These are phyloP conservation scores for Euphorbia schlechtendalii DNA, from an alignment of 441 rosid genomes.

Conservation along the genomic window DNA sequence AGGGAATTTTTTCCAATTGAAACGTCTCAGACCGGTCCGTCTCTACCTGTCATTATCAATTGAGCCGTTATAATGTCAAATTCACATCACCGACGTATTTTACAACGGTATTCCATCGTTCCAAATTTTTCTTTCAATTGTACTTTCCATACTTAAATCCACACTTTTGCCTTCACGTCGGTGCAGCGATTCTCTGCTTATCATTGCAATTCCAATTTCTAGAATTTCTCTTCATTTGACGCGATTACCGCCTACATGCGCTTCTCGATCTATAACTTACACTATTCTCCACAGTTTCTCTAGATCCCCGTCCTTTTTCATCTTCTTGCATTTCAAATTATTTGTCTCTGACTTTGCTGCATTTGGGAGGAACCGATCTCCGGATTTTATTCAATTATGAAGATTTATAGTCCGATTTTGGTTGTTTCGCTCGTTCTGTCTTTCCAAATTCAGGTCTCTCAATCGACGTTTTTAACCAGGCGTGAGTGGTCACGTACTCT, in stretches of 20 bases:
- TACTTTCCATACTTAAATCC: too few species aligned
- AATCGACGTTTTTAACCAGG: slow-evolving; percentile 57
- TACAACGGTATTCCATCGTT: too few species aligned
- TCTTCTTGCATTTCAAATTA: slow-evolving; percentile 6
- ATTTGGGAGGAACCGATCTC: slow-evolving; percentile 22
- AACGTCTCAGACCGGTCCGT: too few species aligned
- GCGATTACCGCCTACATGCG: slow-evolving; percentile 22
- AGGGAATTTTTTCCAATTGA: too few species aligned
- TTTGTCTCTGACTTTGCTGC: slow-evolving; percentile 15
- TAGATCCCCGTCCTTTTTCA: slow-evolving; percentile 35
- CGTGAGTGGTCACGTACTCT: slow-evolving; percentile 48
- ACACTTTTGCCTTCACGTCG: too few species aligned
- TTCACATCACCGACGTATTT: too few species aligned
- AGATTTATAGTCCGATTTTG: slow-evolving; percentile 29
- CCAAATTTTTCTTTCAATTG: too few species aligned
- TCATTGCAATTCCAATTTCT: slow-evolving; percentile 12
- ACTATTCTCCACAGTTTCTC: too few species aligned
- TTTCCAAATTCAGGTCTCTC: slow-evolving; percentile 45
- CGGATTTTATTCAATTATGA: slow-evolving; percentile 36
- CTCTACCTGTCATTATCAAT: too few species aligned
- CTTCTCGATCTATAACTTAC: slow-evolving; percentile 49
- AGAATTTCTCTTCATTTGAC: slow-evolving; percentile 25
- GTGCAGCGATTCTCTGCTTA: slow-evolving; percentile 27
- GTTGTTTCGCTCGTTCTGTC: slow-evolving; percentile 30
- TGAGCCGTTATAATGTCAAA: too few species aligned